Percentiles rank a stretch among this genome's conserved stretches.
Evolutionary conservation across 495 filamentous ascomycete species (phyloP).

Genomic region (Penicillium simplicissimum): DNA sequence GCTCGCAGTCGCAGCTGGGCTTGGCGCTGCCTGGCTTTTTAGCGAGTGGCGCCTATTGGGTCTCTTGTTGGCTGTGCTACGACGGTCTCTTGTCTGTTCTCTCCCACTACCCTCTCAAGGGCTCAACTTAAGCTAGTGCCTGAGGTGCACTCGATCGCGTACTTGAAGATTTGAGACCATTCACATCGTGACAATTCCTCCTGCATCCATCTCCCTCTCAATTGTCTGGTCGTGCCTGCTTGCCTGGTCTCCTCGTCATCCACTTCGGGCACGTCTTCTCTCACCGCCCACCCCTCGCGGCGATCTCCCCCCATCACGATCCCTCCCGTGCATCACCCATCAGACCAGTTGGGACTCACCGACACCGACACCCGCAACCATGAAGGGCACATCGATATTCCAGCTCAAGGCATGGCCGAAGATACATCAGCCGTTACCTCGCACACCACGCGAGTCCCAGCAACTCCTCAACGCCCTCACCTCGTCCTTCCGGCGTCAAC

Average conservation of each 20-base stretch:
- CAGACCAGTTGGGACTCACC: slow-evolving; percentile 16
- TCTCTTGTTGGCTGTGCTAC: background rate
- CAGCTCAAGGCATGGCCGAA: slow-evolving; percentile 55
- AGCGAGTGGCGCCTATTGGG: slow-evolving; percentile 40
- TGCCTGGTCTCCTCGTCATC: slow-evolving; percentile 26
- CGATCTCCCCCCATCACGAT: slow-evolving; percentile 17
- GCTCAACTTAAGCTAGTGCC: background rate
- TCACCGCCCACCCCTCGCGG: slow-evolving; percentile 29
- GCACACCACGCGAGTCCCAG: slow-evolving; percentile 63
- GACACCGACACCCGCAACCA: slow-evolving; percentile 31
- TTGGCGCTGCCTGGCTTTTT: slow-evolving; percentile 36
- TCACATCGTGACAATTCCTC: no score
- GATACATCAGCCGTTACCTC: slow-evolving; percentile 70
- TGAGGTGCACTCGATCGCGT: background rate
- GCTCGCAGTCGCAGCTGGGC: slow-evolving; percentile 32
- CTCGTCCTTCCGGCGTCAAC: slow-evolving; percentile 70
- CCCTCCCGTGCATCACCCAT: background rate
- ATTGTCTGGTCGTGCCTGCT: slow-evolving; percentile 1
- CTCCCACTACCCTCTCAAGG: no score
- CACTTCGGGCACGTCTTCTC: slow-evolving; percentile 17
- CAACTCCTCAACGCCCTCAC: slow-evolving; percentile 70
- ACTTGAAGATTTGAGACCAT: background rate
- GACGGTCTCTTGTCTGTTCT: no score
- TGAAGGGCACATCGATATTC: slow-evolving; percentile 45
- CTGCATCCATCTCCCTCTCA: background rate